Evolutionary conservation across 495 filamentous ascomycete species (phyloP).

Genomic region (Penicillium pancosmium): DNA sequence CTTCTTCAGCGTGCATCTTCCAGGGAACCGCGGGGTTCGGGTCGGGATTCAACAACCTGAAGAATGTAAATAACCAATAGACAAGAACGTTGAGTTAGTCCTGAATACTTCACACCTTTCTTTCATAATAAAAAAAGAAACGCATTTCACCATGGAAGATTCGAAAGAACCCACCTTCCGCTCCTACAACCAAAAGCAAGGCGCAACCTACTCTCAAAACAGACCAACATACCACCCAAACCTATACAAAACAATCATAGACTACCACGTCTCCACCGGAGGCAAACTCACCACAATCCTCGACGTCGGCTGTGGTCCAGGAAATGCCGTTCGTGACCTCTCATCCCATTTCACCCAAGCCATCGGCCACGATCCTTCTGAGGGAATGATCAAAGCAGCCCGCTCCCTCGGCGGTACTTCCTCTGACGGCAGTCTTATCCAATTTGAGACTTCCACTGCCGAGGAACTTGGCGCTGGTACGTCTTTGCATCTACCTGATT

Average conservation of each 20-base stretch:
- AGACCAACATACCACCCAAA: constrained; percentile 45
- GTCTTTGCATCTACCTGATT: constrained; percentile 17
- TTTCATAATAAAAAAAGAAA: no score
- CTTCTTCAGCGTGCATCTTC: background rate
- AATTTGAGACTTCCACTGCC: constrained; percentile 45
- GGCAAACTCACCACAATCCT: constrained; percentile 46
- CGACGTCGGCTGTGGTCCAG: constrained; percentile 61
- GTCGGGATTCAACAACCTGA: background rate
- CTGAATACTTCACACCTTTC: no score
- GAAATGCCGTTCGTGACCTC: constrained; percentile 41
- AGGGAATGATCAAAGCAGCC: constrained; percentile 56
- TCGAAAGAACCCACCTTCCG: constrained; percentile 41
- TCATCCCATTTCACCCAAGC: constrained; percentile 41
- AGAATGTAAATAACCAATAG: no score
- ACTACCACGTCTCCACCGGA: constrained; percentile 51
- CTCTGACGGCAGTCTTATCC: constrained; percentile 26
- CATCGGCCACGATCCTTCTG: constrained; percentile 54
- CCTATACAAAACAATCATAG: constrained; percentile 48
- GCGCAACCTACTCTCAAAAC: constrained; percentile 40
- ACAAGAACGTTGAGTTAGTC: no score
- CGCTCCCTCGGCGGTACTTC: constrained; percentile 31
- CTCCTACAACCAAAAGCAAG: constrained; percentile 44
- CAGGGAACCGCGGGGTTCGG: background rate
- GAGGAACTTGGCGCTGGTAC: constrained; percentile 39
- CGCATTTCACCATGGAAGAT: background rate